Conservation (phyloP, 345 rosid genomes). For the Rhodomyrtus tomentosa region DNA sequence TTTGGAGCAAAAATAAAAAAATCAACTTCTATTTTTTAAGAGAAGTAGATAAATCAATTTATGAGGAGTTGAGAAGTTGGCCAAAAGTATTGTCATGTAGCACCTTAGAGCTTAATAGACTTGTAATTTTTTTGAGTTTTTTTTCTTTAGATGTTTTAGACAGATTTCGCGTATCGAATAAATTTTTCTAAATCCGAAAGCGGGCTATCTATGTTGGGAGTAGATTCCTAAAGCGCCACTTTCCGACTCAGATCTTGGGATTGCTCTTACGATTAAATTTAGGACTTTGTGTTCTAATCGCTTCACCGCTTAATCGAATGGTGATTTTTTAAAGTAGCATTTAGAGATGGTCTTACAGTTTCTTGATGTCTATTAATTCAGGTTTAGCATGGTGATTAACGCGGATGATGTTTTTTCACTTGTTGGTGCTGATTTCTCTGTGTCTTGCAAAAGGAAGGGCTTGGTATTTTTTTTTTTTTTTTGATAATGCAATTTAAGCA, state of each 20-base stretch:
- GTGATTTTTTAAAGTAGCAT: not conserved
- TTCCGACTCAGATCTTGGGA: not conserved
- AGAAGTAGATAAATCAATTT: no score
- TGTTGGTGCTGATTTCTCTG: no score
- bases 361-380: not conserved
- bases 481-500: no score
- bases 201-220: not conserved
- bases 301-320: not conserved
- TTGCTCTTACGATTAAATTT: not conserved
- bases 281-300: not conserved
- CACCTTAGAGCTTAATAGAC: no score
- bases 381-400: no score
- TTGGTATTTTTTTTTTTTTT: no score
- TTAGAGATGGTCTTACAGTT: not conserved
- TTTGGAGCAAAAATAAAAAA: no score
- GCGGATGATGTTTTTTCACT: no score
- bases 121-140: not conserved
- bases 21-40: no score
- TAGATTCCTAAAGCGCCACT: not conserved
- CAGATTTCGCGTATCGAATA: rapidly evolving
- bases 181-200: not conserved
- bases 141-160: not conserved
- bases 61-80: no score
- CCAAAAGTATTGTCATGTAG: no score
- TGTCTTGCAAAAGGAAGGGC: no score